These are phyloP conservation scores for Panicum virgatum DNA, from an alignment of 202 grass and related monocot genomes.

Conservation along the genomic window DNA sequence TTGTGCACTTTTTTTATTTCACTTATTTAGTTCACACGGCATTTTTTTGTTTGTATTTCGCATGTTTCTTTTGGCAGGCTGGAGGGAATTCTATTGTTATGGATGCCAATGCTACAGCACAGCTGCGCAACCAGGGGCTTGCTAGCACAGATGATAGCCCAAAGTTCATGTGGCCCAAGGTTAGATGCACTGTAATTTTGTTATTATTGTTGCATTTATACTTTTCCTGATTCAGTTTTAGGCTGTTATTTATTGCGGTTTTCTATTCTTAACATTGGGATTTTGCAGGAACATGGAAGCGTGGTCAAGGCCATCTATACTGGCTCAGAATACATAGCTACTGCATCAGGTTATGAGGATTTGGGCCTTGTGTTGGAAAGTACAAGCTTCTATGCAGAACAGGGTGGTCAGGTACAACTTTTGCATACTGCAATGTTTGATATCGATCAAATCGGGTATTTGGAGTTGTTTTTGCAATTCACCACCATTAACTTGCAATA, in stretches of 20 bases:
- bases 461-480: not conserved
- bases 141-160: constrained; percentile 79
- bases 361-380: constrained; percentile 89
- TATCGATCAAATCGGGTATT: constrained; percentile 17
- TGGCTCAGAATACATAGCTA: constrained; percentile 62
- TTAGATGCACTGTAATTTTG: constrained; percentile 29
- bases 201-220: constrained; percentile 20
- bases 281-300: constrained; percentile 75
- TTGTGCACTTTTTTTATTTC: not conserved
- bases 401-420: constrained; percentile 88
- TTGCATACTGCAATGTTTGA: constrained; percentile 14
- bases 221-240: constrained; percentile 1
- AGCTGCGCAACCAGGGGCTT: constrained; percentile 67
- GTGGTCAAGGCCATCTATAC: constrained; percentile 91
- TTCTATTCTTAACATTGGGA: constrained; percentile 24
- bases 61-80: constrained; percentile 41
- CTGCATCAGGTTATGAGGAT: constrained; percentile 52
- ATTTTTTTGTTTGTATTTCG: constrained; percentile 5
- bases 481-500: not conserved
- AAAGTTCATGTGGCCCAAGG: constrained; percentile 81
- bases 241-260: not conserved
- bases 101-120: constrained; percentile 86
- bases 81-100: constrained; percentile 75
- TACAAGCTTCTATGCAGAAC: constrained; percentile 98
- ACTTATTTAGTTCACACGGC: not conserved